Base-by-base conservation (phyloP, 169 alveolate species). In the Plasmodium sp. region DNA sequence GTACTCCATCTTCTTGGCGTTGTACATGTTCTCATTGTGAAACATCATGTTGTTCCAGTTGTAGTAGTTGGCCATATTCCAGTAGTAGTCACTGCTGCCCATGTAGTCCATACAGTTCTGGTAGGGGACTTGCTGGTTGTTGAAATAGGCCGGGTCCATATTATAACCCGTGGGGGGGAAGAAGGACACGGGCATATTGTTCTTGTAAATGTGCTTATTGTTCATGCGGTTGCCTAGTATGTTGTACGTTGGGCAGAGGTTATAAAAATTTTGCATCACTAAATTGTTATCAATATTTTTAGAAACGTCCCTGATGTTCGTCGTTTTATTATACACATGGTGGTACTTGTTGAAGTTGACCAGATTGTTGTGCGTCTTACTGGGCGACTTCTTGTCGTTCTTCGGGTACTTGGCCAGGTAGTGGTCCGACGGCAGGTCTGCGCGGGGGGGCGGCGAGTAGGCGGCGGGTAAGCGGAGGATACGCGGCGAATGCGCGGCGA, bases 361-460 rank as follows among this genome's bases (percentile, higher is more conserved):
- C 1, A 7, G 41, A 27, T 31, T 81, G 34, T 54, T 51, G 41
- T 39, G 67, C 41, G 18, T 48, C 79, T 73, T 85, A 16, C 33
- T 74, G 22, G 56, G 18, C 14, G 36, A 31, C 48, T 85, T 85
- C 34, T 51, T 85, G 54, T 54, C 82, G 39, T 85, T 85, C 62
- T 67, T 83, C 58, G 48, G 45, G 62, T 54, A 18, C 71, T 74
- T 85, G 16, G 54, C 16, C 18, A 85, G 67, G 45, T 85, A 85
- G 39, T 85, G 84, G 5, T 74, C 71, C 22, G 85, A 74, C 43
- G 93, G 93, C 2, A 74, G 54, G 43, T 72, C 93, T 85, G 51
- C 58, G 10, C 12, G 79, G 34, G 27, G n/a, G n/a, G n/a, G n/a
- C n/a, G n/a, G n/a, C n/a, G n/a, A n/a, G n/a, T n/a, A n/a, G n/a